These are phyloP conservation scores for Whalleya microplaca DNA, from an alignment of 2,329 filamentous ascomycete species.

Conservation along the genomic window DNA sequence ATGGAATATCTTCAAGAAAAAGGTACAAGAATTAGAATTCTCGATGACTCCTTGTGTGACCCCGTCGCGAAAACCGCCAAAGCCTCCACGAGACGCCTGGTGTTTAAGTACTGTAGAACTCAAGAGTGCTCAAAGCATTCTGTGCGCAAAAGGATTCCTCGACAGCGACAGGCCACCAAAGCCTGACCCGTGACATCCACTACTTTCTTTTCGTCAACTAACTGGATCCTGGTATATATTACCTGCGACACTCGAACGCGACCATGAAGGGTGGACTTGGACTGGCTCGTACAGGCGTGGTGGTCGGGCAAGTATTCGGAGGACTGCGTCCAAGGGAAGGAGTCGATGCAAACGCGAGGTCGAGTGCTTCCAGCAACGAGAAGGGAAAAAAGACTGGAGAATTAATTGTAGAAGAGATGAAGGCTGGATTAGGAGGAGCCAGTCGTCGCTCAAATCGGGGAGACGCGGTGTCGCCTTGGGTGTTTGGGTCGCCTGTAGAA, in stretches of 20 bases:
- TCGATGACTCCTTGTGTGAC: constrained; percentile 26
- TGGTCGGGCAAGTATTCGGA: background rate
- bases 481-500: background rate
- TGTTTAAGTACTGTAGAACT: constrained; percentile 25
- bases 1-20: constrained; percentile 35
- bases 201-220: constrained; percentile 6
- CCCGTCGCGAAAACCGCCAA: constrained; percentile 24
- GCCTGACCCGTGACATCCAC: constrained; percentile 1
- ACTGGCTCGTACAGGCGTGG: background rate
- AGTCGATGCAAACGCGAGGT: background rate
- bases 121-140: constrained; percentile 15
- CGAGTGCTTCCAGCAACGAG: background rate
- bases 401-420: background rate
- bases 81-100: constrained; percentile 22
- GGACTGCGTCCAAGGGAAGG: background rate
- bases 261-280: background rate
- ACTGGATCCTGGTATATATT: background rate
- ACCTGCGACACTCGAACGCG: background rate
- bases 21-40: constrained; percentile 30
- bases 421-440: background rate
- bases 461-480: background rate
- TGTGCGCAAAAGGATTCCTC: constrained; percentile 7
- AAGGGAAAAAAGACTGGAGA: background rate
- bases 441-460: background rate
- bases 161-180: constrained; percentile 11